Evolutionary conservation across 208 protist species (phyloP), one percentile per base, ranked within the genome.

Genomic region (Leishmania mexicana): DNA sequence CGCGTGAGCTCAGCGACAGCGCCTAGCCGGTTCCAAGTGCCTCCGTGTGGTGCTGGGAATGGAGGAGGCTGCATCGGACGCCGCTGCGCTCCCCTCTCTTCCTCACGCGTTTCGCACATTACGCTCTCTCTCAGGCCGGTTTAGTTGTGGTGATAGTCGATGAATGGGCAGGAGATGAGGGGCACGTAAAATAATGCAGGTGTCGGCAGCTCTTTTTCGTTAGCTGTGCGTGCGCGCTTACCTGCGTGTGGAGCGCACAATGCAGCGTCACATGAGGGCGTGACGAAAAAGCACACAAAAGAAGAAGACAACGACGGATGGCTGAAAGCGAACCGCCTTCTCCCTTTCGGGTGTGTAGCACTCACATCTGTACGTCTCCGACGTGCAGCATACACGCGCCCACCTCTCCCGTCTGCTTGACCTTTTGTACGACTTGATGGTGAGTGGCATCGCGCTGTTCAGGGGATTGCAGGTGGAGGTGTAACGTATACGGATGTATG

Each of bases 1-100:
- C 83, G 84, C 92, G 17, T 97, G 76, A 80, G 60, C 38, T 74
- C 28, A 53, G 45, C 45, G 45, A 74, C 24, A 35, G 45, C 24
- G 24, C 7, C 6, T 28, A 49, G 21, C 45, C 28, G 40, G 28
- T 35, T 51, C 24, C 68, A 2, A 11, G 38, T 28, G 40, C 13
- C 10, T 74, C 3, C 2, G 38, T 0, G 68, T 45, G 68, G 17
- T 21, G 31, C 47, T 28, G 38, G 73, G 28, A 17, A 7, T 28
- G 47, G 51, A 40, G 49, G 47, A n/a, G 73, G 35, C 73, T 38
- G 51, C 24, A 53, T 47, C 45, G 28, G 28, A n/a, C 15, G 68
- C 24, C 68, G 8, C 8, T 49, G 45, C 24, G 42, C 21, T 53
- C 24, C 40, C 68, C 42, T 47, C 68, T 74, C 68, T 51, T 51